Evolutionary conservation across 345 rosid species (phyloP), one percentile per base, ranked within the genome.

Genomic region (Populus davidiana): DNA sequence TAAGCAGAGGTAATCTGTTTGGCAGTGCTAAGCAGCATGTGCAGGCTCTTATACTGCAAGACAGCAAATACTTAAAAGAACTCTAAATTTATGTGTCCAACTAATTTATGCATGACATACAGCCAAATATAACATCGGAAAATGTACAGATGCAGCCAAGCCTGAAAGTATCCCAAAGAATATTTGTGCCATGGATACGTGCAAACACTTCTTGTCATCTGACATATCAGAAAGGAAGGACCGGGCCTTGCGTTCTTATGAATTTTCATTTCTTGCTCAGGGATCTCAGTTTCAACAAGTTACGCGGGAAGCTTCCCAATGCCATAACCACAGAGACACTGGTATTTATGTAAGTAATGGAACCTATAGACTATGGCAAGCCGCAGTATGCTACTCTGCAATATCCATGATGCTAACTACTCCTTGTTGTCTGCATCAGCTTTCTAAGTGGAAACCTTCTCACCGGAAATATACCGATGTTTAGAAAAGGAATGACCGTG

Each of bases 261-360:
- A 25, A 23, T 59, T 59, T 59, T 25, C 29, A 23, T 59, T 59
- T 12, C 64, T n/a, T 59, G 62, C 47, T 64, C 76, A 91, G 94
- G 85, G 92, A 91, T 84, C 77, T 89, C 85, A 91, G 91, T 84
- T 91, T 89, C 69, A 89, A 91, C 84, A 88, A 77, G 68, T 80
- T 91, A 74, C 66, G 70, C 43, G 94, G 94, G 72, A 38, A 61
- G 66, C 73, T 91, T 76, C 92, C 92, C 0, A 8, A 79, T 21
- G 79, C 77, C 23, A 85, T 81, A 16, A 75, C 64, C 9, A 82
- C 86, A 77, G 79, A 84, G 20, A 66, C 78, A 6, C 36, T 80
- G 80, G 74, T 80, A 75, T 87, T 86, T 74, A 3, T 83, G 94
- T 91, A 86, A 83, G 94, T 39, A 61, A 38, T 35, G 21, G 14